Percentiles rank a stretch among this genome's conserved stretches.
Conservation (phyloP, 768 basidiomycete genomes). For the Postia placenta region DNA sequence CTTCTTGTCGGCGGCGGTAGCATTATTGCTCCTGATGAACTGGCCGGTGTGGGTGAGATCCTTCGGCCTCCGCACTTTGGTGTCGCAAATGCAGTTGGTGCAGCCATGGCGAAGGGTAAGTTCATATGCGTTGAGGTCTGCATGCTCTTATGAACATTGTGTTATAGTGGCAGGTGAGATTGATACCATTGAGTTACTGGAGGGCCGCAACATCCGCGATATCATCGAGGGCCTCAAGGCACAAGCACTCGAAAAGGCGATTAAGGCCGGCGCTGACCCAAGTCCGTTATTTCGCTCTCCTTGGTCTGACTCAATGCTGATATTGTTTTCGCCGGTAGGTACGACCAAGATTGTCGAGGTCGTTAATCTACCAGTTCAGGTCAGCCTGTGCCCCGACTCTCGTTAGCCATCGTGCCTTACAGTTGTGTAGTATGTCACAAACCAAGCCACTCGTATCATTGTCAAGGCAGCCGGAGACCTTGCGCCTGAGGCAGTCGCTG, state of each 20-base stretch:
- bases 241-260: conserved; percentile 24
- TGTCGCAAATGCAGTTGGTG: conserved; percentile 60
- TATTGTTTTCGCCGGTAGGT: conserved; percentile 22
- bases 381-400: conserved; percentile 12
- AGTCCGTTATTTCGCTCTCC: conserved; percentile 6
- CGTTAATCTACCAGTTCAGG: conserved; percentile 47
- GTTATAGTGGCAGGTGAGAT: conserved; percentile 22
- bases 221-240: conserved; percentile 28
- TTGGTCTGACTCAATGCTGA: conserved; percentile 23
- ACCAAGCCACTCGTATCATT: conserved; percentile 47
- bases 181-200: conserved; percentile 33
- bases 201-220: conserved; percentile 22
- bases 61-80: conserved; percentile 44
- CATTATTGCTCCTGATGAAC: conserved; percentile 45
- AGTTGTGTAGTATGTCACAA: conserved; percentile 38
- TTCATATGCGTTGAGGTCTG: background rate
- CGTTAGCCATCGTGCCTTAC: too few species aligned
- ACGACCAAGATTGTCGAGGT: conserved; percentile 50
- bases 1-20: conserved; percentile 64
- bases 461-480: conserved; percentile 59
- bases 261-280: conserved; percentile 32
- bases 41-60: conserved; percentile 47
- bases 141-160: background rate
- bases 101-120: conserved; percentile 32
- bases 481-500: conserved; percentile 5